A percentile compares a stretch with the other conserved stretches of the same genome.
Conservation (phyloP, 176 grass and related monocot genomes). For the Areca catechu region DNA sequence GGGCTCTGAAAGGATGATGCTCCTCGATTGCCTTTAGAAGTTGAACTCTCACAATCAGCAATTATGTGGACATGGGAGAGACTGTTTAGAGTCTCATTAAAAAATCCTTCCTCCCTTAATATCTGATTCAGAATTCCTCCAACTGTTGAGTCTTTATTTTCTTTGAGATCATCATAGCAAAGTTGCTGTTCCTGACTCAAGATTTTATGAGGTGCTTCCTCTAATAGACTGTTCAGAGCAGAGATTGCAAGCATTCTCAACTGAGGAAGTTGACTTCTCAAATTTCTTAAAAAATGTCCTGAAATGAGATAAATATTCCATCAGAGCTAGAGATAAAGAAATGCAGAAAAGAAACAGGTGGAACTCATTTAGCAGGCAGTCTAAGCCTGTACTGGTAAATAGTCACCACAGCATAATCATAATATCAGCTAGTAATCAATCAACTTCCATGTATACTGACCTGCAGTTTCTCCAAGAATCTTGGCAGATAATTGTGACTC, state of each 20-base stretch:
- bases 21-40: constrained; percentile 49
- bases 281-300: constrained; percentile 89
- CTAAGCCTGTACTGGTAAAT: no score
- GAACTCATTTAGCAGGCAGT: no score
- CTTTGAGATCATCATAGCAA: constrained; percentile 17
- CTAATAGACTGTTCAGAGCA: constrained; percentile 80
- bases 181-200: constrained; percentile 25
- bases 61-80: constrained; percentile 87
- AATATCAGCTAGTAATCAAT: no score
- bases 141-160: constrained; percentile 26
- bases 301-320: constrained; percentile 21
- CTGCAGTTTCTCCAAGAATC: constrained; percentile 63
- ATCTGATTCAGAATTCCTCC: constrained; percentile 62
- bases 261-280: constrained; percentile 94
- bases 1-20: constrained; percentile 75
- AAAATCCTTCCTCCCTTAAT: constrained; percentile 65
- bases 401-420: no score
- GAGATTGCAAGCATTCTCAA: constrained; percentile 96
- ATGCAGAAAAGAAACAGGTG: no score
- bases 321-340: no score
- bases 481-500: constrained; percentile 61
- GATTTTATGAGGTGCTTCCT: constrained; percentile 45
- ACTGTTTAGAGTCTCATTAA: constrained; percentile 61
- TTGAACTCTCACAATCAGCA: constrained; percentile 59
- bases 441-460: constrained; percentile 28